Conservation (phyloP, 805 yeast genomes). For the Brettanomyces custersianus region DNA sequence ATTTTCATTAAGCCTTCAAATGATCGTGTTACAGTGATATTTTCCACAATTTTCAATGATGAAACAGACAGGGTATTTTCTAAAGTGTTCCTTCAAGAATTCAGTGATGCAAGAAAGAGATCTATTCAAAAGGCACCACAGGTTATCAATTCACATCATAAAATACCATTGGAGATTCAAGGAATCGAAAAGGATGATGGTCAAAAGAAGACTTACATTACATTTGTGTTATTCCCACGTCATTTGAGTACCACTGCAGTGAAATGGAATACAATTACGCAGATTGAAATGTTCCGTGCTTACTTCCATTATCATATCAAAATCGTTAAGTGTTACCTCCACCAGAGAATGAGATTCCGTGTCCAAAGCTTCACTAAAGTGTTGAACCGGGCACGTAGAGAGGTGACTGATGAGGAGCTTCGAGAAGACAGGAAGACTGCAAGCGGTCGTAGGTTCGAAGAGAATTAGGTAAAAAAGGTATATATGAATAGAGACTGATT, state of each 20-base stretch:
- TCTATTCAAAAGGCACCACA: constrained; percentile 98
- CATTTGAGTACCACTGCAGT: constrained; percentile 53
- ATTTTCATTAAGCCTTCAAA: constrained; percentile 86
- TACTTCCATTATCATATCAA: constrained; percentile 98
- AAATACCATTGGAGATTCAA: constrained; percentile 85
- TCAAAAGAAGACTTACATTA: constrained; percentile 37
- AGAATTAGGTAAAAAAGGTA: too few relatives aligned
- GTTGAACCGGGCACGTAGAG: constrained; percentile 94
- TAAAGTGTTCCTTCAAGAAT: constrained; percentile 84
- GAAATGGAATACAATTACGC: constrained; percentile 81
- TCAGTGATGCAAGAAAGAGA: constrained; percentile 91
- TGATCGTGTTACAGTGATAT: constrained; percentile 94
- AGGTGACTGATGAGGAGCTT: constrained; percentile 62
- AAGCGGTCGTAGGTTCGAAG: constrained; percentile 57
- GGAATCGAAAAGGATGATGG: constrained; percentile 30
- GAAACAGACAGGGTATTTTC: constrained; percentile 93
- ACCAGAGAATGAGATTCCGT: constrained; percentile 94
- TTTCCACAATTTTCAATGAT: constrained; percentile 89
- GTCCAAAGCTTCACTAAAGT: constrained; percentile 92
- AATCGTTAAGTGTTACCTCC: constrained; percentile 97
- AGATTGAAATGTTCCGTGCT: constrained; percentile 86
- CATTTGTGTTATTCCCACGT: constrained; percentile 75
- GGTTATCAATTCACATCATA: constrained; percentile 81
- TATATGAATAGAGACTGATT: too few relatives aligned
- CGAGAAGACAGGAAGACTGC: constrained; percentile 53